Conservation (phyloP, 73 alveolate genomes). For the Tetrahymena borealis region DNA sequence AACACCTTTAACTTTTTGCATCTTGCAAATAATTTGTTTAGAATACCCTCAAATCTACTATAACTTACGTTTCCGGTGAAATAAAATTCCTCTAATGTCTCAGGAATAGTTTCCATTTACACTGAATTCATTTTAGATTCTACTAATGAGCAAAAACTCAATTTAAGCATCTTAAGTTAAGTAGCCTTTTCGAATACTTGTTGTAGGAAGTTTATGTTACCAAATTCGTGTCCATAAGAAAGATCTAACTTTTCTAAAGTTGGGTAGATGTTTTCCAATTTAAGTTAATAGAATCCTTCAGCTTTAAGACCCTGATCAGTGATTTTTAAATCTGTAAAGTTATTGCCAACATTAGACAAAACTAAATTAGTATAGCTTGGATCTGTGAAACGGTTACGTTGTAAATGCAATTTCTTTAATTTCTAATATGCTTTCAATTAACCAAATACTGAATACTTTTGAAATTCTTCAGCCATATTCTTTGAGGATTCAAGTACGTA, state of each 20-base stretch:
- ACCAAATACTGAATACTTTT: neutral
- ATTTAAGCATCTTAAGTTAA: neutral
- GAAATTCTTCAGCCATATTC: neutral
- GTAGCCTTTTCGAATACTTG: neutral
- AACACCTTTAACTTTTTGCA: neutral
- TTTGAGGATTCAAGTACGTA: neutral
- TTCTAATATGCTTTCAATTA: neutral
- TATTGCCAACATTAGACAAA: neutral
- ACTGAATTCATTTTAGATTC: neutral
- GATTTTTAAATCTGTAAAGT: neutral
- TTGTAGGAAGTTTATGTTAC: neutral
- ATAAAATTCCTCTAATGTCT: neutral
- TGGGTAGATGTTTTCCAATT: neutral
- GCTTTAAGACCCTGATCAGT: neutral
- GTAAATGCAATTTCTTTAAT: neutral
- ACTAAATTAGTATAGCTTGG: neutral
- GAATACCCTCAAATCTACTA: neutral
- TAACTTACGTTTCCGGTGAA: neutral
- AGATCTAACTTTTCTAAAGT: neutral
- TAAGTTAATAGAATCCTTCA: neutral
- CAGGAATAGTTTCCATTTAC: neutral
- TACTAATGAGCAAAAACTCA: neutral
- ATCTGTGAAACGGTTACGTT: neutral
- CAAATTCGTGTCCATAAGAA: neutral
- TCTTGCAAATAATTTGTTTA: neutral